Percentiles rank a stretch among this genome's conserved stretches.
Evolutionary conservation across 192 early-diverging fungal species (phyloP).

Genomic region (Backusella mclennaniae): DNA sequence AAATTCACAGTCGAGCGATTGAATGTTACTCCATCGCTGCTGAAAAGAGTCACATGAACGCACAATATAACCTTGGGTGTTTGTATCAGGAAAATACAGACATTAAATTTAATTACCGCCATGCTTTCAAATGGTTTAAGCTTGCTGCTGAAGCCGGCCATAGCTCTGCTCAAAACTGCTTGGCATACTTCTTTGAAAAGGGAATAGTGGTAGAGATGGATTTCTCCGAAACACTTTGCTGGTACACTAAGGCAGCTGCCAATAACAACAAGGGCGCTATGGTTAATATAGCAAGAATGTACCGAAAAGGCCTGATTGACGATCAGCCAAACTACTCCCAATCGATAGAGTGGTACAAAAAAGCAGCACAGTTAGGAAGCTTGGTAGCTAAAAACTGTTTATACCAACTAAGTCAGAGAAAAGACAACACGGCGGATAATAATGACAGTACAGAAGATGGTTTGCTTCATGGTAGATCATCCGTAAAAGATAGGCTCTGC

Average conservation of each 20-base stretch:
- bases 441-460: not conserved
- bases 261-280: not conserved
- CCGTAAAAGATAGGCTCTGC: not conserved
- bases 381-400: not conserved
- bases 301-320: not conserved
- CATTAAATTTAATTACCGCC: not conserved
- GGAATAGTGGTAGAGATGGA: not conserved
- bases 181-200: not conserved
- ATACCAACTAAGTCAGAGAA: not conserved
- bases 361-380: not conserved
- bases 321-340: not conserved
- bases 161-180: not conserved
- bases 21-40: not conserved
- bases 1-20: not conserved
- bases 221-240: not conserved
- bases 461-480: not conserved
- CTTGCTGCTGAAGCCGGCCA: not conserved
- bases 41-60: not conserved
- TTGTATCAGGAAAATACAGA: not conserved
- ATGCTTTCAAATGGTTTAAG: not conserved
- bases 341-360: not conserved
- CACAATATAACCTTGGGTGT: not conserved
- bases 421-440: not conserved
- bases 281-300: not conserved
- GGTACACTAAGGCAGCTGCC: not conserved